Evolutionary conservation across 768 basidiomycete genomes (phyloP).

Genomic region (Suillus cothurnatus): DNA sequence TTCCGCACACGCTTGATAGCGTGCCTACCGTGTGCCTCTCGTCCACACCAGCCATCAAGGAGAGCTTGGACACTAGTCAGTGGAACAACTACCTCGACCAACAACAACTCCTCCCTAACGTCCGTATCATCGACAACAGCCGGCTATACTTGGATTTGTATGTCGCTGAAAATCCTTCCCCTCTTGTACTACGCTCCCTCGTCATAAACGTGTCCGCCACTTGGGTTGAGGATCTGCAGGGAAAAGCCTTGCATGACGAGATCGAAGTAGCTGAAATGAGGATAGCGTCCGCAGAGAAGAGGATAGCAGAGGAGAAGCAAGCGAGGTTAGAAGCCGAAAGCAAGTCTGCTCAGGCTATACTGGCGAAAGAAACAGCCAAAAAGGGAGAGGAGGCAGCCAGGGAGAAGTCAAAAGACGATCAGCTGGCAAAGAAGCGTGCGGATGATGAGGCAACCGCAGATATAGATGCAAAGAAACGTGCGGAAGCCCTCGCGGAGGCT

Average conservation of each 20-base stretch:
- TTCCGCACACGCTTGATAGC: too few relatives aligned
- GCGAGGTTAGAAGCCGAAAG: neutral
- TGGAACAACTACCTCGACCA: too few relatives aligned
- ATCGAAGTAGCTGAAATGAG: neutral
- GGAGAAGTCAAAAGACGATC: neutral
- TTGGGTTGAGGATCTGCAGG: neutral
- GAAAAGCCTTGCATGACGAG: neutral
- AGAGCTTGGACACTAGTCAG: too few relatives aligned
- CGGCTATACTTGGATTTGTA: neutral
- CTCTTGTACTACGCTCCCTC: neutral
- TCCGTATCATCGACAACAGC: too few relatives aligned
- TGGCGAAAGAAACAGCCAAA: neutral
- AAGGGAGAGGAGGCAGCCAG: neutral
- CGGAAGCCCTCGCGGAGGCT: too few relatives aligned
- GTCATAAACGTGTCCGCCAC: neutral
- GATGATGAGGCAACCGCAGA: neutral
- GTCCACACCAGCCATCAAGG: too few relatives aligned
- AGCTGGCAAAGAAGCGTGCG: neutral
- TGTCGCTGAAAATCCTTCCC: neutral
- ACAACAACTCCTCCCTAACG: too few relatives aligned
- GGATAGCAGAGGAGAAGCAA: neutral
- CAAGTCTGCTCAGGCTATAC: neutral
- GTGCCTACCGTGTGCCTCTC: too few relatives aligned
- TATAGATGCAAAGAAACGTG: neutral
- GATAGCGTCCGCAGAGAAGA: neutral